Conservation (phyloP, 805 yeast genomes). For the Candida argentea region DNA sequence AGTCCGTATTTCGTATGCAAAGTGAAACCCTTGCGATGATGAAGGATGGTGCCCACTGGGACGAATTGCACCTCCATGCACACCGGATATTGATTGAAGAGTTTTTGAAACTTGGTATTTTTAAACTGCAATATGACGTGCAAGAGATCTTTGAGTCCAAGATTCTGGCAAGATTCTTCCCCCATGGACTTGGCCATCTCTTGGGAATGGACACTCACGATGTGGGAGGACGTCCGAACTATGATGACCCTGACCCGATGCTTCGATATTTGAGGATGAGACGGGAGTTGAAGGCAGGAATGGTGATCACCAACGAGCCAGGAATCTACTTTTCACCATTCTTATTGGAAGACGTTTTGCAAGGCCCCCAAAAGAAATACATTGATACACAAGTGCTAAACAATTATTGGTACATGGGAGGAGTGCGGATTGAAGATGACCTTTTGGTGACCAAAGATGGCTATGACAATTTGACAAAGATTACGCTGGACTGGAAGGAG, state of each 20-base stretch:
- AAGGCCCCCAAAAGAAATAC: constrained; percentile 36
- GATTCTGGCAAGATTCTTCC: constrained; percentile 73
- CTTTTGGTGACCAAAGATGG: constrained; percentile 70
- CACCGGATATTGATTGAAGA: constrained; percentile 68
- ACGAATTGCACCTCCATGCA: constrained; percentile 67
- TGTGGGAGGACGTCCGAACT: constrained; percentile 83
- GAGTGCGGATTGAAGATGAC: constrained; percentile 95
- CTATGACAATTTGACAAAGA: constrained; percentile 67
- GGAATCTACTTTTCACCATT: constrained; percentile 87
- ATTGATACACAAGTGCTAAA: constrained; percentile 59
- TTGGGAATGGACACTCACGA: constrained; percentile 96
- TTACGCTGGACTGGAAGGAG: constrained; percentile 81
- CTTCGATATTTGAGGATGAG: constrained; percentile 73
- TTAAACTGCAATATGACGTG: constrained; percentile 41
- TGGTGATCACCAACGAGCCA: constrained; percentile 93
- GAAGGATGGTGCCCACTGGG: constrained; percentile 82
- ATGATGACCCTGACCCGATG: constrained; percentile 72
- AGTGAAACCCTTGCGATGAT: constrained; percentile 55
- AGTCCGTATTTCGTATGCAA: constrained; percentile 79
- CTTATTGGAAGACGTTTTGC: constrained; percentile 54
- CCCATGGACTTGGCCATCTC: constrained; percentile 93
- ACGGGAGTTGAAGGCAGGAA: constrained; percentile 56
- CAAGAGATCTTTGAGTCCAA: constrained; percentile 64
- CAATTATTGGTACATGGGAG: constrained; percentile 85
- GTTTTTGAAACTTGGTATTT: constrained; percentile 67